phyloP scores from a whole-genome alignment of 2,329 filamentous ascomycete genomes.

The Penicillium sp. region DNA sequence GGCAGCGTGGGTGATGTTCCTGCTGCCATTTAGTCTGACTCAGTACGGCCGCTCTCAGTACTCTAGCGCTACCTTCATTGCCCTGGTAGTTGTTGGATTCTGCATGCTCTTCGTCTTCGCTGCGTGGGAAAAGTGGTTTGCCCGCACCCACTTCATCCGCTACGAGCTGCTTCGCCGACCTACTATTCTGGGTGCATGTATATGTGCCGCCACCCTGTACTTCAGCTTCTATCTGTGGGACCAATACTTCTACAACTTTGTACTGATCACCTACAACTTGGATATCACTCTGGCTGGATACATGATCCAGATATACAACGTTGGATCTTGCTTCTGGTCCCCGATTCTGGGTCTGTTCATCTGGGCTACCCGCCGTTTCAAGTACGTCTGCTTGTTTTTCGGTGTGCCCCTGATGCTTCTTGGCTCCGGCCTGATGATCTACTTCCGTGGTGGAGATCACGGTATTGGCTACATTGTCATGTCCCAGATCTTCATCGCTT shows the following conservation, averaged over 20 bases:
- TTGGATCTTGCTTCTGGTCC: slow-evolving; percentile 22
- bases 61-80: slow-evolving; percentile 24
- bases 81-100: slow-evolving; percentile 19
- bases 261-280: slow-evolving; percentile 19
- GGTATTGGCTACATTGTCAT: slow-evolving; percentile 19
- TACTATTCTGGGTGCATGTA: slow-evolving; percentile 23
- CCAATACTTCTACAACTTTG: slow-evolving; percentile 23
- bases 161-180: slow-evolving; percentile 22
- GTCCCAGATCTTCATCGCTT: slow-evolving; percentile 23
- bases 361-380: slow-evolving; percentile 18
- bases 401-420: slow-evolving; percentile 22
- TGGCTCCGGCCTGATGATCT: slow-evolving; percentile 23
- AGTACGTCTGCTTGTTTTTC: slow-evolving; percentile 18
- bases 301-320: slow-evolving; percentile 24
- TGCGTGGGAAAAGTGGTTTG: slow-evolving; percentile 21
- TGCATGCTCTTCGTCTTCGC: slow-evolving; percentile 18
- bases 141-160: slow-evolving; percentile 23
- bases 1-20: slow-evolving; percentile 28
- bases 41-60: slow-evolving; percentile 24
- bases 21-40: slow-evolving; percentile 30
- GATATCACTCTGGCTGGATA: slow-evolving; percentile 22
- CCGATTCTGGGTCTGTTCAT: slow-evolving; percentile 20
- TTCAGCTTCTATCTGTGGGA: slow-evolving; percentile 28
- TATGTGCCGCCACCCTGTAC: slow-evolving; percentile 19
- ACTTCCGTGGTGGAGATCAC: slow-evolving; percentile 20